Base-by-base conservation (phyloP, 345 rosid genomes). In the Salix exigua region DNA sequence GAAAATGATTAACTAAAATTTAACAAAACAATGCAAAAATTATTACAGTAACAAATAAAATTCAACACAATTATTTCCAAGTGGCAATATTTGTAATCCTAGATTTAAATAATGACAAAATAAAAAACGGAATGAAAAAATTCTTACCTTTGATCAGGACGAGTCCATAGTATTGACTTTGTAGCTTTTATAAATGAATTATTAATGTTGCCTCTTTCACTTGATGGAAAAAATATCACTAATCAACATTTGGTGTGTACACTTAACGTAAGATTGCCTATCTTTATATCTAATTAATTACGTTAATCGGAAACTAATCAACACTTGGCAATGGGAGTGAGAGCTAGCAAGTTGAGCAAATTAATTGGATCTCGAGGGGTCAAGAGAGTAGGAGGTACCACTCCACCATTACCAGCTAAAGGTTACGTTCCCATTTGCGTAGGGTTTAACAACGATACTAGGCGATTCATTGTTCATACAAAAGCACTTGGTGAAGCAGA, bases 381-480 rank as follows among this genome's bases (percentile, higher is more conserved):
- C 42, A 73, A 55, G 58, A 71, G 69, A 40, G 26, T 40, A 10
- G 66, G 37, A 8, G 58, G 30, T 5, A 33, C 7, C 17, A 50
- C 1, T 25, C 12, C 26, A 25, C 3, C 62, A 25, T 25, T 58
- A 51, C 60, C 75, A 10, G 83, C 86, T 3, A 82, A 48, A 84
- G 87, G 85, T 2, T 84, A 79, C 42, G 75, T 84, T n/a, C 86
- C 85, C 0, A 37, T 88, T 8, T 53, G 70, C 0, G 86, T 84
- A 19, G 89, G 86, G 8, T 19, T 75, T 5, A 10, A 73, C 2
- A 38, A 73, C 17, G 71, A 82, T 18, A 62, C 66, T 3, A 78
- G 58, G 64, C 40, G 73, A 31, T 84, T 84, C 38, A 63, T 82
- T 3, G 84, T 84, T 30, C 88, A 84, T 5, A 75, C 73, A 13